Evolutionary conservation across 768 basidiomycete species (phyloP).

Genomic region (Mycena chlorophos): DNA sequence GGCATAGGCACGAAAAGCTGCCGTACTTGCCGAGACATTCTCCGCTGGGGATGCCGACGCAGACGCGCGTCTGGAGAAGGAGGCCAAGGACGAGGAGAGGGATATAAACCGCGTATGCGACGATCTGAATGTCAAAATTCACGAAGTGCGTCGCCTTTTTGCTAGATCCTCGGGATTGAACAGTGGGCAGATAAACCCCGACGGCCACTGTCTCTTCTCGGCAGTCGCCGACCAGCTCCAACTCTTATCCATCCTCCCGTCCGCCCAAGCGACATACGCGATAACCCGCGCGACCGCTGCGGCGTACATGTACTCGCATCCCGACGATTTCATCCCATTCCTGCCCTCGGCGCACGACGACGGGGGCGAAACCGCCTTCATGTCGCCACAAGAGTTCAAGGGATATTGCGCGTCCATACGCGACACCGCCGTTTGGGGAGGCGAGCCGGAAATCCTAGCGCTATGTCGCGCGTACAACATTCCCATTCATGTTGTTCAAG

Average conservation of each 20-base stretch:
- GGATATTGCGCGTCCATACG: conserved; percentile 78
- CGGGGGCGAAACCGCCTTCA: conserved; percentile 70
- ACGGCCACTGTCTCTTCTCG: conserved; percentile 95
- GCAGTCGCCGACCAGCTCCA: conserved; percentile 90
- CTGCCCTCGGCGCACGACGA: conserved; percentile 74
- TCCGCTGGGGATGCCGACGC: conserved; percentile 55
- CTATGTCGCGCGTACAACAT: conserved; percentile 77
- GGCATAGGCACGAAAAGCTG: conserved; percentile 72
- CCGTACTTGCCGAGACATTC: conserved; percentile 55
- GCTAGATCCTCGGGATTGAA: conserved; percentile 1
- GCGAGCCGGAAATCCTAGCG: conserved; percentile 95
- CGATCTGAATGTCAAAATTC: conserved; percentile 60
- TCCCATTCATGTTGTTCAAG: conserved; percentile 90
- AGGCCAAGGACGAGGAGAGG: conserved; percentile 67
- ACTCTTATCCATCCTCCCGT: conserved; percentile 65
- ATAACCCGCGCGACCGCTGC: conserved; percentile 71
- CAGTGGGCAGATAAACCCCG: conserved; percentile 78
- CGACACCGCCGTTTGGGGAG: conserved; percentile 92
- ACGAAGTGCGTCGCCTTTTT: conserved; percentile 49
- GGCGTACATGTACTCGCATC: conserved; percentile 76
- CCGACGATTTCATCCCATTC: conserved; percentile 92
- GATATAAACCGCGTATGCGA: conserved; percentile 66
- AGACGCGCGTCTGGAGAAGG: conserved; percentile 59
- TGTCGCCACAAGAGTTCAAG: conserved; percentile 64
- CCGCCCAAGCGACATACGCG: conserved; percentile 57